Base-by-base conservation (phyloP, 2,329 filamentous ascomycete genomes). In the Sporothrix inflata region DNA sequence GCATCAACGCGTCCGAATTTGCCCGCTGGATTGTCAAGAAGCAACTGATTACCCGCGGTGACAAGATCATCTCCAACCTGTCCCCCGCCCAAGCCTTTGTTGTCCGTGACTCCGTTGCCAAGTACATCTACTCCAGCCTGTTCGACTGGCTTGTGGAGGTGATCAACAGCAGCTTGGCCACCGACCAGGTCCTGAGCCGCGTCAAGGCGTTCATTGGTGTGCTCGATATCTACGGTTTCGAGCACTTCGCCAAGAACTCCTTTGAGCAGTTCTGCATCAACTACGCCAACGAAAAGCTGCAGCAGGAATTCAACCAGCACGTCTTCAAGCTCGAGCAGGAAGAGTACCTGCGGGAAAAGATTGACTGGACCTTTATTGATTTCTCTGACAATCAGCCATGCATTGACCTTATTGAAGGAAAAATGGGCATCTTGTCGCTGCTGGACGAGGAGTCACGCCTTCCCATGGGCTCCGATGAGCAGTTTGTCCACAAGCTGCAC, bases 181-280 rank as follows among this genome's bases (percentile, higher is more conserved):
- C 94, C 0, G 92, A 97, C 60, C 91, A 95, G 75, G 93, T 98
- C 49, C 82, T 98, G 69, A 90, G 87, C 77, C 89, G 93, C 53
- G 94, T 97, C 72, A 88, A 86, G 71, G 95, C 93, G 1, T 99
- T 99, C 82, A 99, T 99, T 78, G 96, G 96, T 81, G 96, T 99
- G 65, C 88, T 99, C 75, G 96, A 99, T 93, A 99, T 99, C 77
- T 98, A 98, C 82, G 95, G 95, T 75, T 99, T 99, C 79, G 96
- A 99, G 82, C 96, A 98, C 83, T 99, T 99, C 79, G 95, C 96
- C 74, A 98, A 98, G 86, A 99, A 99, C 84, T 99, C 96, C 0
- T 99, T 99, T 78, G 96, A 99, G 81, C 96, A 99, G 81, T 99
- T 99, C 83, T 99, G 96, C 84, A 99, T 99, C 88, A 99, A 99